These are phyloP conservation scores for Pyrus betulifolia DNA, from an alignment of 306 rosid genomes.

Conservation along the genomic window DNA sequence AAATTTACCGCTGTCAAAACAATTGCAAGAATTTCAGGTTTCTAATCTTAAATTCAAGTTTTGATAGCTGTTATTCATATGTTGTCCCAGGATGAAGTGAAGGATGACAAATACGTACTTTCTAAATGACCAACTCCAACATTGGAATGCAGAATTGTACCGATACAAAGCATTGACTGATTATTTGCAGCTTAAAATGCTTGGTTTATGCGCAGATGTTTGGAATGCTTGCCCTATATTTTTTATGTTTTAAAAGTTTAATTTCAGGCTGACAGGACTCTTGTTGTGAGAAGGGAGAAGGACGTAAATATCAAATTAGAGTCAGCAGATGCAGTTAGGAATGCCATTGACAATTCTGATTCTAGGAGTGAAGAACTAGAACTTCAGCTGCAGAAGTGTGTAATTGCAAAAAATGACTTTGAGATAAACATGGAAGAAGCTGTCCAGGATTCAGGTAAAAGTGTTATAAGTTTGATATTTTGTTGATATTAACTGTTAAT, in stretches of 20 bases:
- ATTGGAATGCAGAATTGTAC: slow-evolving; percentile 79
- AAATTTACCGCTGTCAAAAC: slow-evolving; percentile 54
- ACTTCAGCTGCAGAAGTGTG: slow-evolving; percentile 63
- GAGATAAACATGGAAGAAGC: slow-evolving; percentile 87
- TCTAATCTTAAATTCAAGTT: slow-evolving; percentile 8
- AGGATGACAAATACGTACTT: slow-evolving; percentile 72
- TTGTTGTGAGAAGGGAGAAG: slow-evolving; percentile 68
- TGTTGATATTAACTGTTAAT: background rate
- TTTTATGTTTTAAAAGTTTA: slow-evolving; percentile 7
- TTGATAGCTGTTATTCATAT: slow-evolving; percentile 5
- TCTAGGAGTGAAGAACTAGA: slow-evolving; percentile 68
- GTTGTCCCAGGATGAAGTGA: slow-evolving; percentile 57
- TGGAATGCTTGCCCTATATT: slow-evolving; percentile 2
- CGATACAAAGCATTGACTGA: too few relatives aligned
- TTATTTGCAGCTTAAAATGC: too few relatives aligned
- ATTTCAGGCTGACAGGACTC: slow-evolving; percentile 69
- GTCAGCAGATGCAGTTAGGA: slow-evolving; percentile 59
- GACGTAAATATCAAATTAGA: slow-evolving; percentile 62
- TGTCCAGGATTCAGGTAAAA: slow-evolving; percentile 67
- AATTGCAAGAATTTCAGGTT: slow-evolving; percentile 85
- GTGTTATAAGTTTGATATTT: slow-evolving; percentile 14
- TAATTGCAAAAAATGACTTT: slow-evolving; percentile 61
- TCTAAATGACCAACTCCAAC: slow-evolving; percentile 83
- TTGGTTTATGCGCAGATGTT: slow-evolving; percentile 19
- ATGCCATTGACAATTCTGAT: slow-evolving; percentile 41